Percentiles rank a stretch among this genome's conserved stretches.
phyloP scores from a whole-genome alignment of 108 stramenopile genomes.

The Poteriospumella lacustris region DNA sequence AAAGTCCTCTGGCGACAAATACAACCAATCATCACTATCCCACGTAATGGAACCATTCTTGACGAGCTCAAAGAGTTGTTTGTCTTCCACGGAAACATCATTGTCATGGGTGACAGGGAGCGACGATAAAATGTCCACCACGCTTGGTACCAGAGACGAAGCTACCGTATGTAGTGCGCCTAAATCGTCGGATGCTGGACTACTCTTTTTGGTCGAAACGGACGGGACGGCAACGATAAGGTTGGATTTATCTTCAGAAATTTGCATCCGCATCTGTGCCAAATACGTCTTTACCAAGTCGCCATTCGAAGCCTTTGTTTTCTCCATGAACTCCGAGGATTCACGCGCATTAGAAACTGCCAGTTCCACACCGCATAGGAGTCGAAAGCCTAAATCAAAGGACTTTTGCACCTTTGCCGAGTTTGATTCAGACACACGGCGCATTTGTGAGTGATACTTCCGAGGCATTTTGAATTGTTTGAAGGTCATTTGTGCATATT shows the following conservation, averaged over 20 bases:
- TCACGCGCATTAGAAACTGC: neutral
- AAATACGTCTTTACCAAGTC: neutral
- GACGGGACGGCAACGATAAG: neutral
- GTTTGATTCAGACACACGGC: neutral
- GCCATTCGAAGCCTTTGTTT: neutral
- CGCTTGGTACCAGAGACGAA: neutral
- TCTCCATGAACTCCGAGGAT: neutral
- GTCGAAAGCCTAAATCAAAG: neutral
- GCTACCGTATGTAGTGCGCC: no score
- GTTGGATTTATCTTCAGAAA: neutral
- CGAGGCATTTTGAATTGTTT: neutral
- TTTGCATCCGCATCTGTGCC: neutral
- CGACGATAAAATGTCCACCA: neutral
- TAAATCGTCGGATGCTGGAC: no score
- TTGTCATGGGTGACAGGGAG: neutral
- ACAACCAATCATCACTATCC: conserved; percentile 2
- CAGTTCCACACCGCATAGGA: neutral
- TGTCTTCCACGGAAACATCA: neutral
- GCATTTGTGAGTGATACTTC: neutral
- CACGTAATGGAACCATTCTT: neutral
- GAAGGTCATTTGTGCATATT: neutral
- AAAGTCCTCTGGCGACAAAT: neutral
- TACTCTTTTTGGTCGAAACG: no score
- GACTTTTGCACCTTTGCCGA: neutral
- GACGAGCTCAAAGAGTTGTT: neutral